A percentile compares a stretch with the other conserved stretches of the same genome.
phyloP scores from a whole-genome alignment of 768 basidiomycete genomes.

The Naganishia friedmannii region DNA sequence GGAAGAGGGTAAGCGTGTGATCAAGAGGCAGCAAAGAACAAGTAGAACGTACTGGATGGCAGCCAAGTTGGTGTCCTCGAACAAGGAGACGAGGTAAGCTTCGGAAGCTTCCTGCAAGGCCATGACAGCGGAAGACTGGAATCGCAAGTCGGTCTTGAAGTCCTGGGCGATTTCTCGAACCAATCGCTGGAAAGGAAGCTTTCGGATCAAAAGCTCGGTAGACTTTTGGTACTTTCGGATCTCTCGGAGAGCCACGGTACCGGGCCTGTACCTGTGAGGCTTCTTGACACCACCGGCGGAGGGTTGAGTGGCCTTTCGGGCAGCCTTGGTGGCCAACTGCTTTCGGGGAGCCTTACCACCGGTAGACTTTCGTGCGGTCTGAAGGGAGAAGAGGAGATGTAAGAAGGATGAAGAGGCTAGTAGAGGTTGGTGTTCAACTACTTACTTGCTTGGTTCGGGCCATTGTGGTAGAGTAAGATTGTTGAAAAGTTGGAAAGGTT shows the following conservation, averaged over 20 bases:
- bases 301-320: conserved; percentile 65
- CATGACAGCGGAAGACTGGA: conserved; percentile 59
- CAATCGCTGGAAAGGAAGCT: conserved; percentile 42
- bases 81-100: conserved; percentile 53
- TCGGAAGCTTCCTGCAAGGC: conserved; percentile 60
- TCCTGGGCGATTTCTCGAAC: conserved; percentile 34
- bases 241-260: conserved; percentile 66
- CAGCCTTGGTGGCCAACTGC: conserved; percentile 59
- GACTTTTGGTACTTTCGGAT: conserved; percentile 56
- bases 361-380: conserved; percentile 99
- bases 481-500: conserved; percentile 10
- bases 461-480: conserved; percentile 24
- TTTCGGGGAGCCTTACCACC: conserved; percentile 65
- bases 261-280: conserved; percentile 79
- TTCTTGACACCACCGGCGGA: conserved; percentile 95
- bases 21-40: conserved; percentile 53
- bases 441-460: conserved; percentile 34
- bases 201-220: conserved; percentile 51
- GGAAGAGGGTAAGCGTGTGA: conserved; percentile 49
- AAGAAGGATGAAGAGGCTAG: conserved; percentile 28
- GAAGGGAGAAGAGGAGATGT: conserved; percentile 53
- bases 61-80: conserved; percentile 52
- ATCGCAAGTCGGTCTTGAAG: conserved; percentile 54
- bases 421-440: neutral
- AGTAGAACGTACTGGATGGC: conserved; percentile 48